Percentiles rank a stretch among this genome's conserved stretches.
phyloP scores from a whole-genome alignment of 129 eudicot species.

The Lactuca sativa region DNA sequence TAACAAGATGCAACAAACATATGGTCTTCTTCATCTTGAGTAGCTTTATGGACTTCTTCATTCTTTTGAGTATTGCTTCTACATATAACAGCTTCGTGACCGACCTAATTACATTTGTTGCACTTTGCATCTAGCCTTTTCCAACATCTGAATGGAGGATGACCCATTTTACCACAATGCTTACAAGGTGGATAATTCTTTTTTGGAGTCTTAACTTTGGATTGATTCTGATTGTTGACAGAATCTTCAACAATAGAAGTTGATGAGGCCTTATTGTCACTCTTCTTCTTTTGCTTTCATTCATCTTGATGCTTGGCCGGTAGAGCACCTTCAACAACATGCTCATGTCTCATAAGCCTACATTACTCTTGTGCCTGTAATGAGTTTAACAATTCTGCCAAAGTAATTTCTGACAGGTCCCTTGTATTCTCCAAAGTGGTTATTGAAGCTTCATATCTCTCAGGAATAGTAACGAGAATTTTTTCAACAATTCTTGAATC shows the following conservation, averaged over 20 bases:
- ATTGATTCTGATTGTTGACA: not conserved
- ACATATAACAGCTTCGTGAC: conserved; percentile 3
- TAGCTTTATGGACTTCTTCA: not conserved
- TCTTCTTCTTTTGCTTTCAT: no score
- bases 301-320: not conserved
- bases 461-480: no score
- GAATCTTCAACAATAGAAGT: not conserved
- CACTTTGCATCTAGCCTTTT: not conserved
- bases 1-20: not conserved
- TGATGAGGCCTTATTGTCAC: no score
- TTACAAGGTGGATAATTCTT: no score
- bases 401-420: not conserved
- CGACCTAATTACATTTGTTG: not conserved
- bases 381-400: not conserved
- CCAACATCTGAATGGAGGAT: no score
- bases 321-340: no score
- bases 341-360: not conserved
- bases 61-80: not conserved
- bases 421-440: no score
- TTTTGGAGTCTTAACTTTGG: no score
- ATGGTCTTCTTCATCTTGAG: not conserved
- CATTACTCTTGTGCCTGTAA: no score
- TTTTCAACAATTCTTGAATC: no score
- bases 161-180: no score
- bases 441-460: no score